These are phyloP conservation scores for Hirsutella minnesotensis DNA, from an alignment of 2,329 filamentous ascomycete genomes.

Conservation along the genomic window DNA sequence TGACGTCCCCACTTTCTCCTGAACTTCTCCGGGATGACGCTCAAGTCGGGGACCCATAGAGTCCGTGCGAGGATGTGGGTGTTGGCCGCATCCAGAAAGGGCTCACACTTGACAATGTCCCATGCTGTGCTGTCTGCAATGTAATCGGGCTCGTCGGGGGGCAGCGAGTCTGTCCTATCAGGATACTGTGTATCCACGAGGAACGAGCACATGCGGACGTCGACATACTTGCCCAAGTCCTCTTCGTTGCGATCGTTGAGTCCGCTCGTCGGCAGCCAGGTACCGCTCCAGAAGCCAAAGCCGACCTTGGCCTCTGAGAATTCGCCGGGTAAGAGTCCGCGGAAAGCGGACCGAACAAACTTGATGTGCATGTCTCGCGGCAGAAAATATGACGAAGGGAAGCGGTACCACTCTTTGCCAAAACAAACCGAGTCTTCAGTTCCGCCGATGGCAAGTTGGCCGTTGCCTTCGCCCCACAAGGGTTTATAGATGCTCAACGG, in stretches of 20 bases:
- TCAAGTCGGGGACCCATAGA: conserved; percentile 68
- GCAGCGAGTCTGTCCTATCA: conserved; percentile 32
- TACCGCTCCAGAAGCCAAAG: conserved; percentile 68
- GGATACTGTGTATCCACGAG: conserved; percentile 80
- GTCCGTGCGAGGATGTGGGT: conserved; percentile 66
- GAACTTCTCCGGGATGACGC: conserved; percentile 55
- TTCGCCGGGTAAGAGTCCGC: conserved; percentile 78
- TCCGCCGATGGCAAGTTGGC: conserved; percentile 34
- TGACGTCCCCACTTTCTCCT: conserved; percentile 77
- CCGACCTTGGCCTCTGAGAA: conserved; percentile 64
- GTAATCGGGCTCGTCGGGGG: conserved; percentile 70
- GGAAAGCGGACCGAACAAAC: conserved; percentile 84
- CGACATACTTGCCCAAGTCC: conserved; percentile 75
- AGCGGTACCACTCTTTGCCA: conserved; percentile 97
- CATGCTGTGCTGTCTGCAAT: conserved; percentile 61
- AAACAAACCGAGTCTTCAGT: conserved; percentile 68
- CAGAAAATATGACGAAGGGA: conserved; percentile 85
- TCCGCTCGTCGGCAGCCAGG: conserved; percentile 67
- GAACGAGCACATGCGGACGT: conserved; percentile 66
- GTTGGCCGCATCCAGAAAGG: conserved; percentile 67
- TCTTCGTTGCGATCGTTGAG: conserved; percentile 91
- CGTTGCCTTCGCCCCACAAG: conserved; percentile 42
- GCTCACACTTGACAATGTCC: conserved; percentile 63
- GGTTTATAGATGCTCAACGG: conserved; percentile 61
- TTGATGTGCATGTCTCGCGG: conserved; percentile 75